phyloP scores from a whole-genome alignment of 83 land plant species.

The Larix sibirica region DNA sequence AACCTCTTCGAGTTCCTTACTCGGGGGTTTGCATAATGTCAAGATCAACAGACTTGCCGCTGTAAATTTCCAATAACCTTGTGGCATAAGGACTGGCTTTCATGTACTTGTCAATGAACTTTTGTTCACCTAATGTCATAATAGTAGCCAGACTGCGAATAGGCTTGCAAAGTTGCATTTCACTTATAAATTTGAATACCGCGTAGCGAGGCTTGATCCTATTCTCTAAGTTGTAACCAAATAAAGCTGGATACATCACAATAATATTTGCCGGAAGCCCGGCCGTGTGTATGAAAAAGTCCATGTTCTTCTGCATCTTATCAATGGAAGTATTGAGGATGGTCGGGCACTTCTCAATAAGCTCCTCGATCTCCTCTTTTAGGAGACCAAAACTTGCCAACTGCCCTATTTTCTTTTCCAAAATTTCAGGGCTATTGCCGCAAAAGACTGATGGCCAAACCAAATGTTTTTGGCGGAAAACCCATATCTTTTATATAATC shows the following conservation, averaged over 20 bases:
- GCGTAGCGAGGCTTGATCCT: neutral
- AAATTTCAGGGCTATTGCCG: neutral
- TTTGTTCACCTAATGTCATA: neutral
- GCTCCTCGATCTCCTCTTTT: neutral
- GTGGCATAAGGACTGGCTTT: no score
- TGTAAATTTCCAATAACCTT: no score
- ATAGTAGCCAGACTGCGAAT: neutral
- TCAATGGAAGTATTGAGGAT: neutral
- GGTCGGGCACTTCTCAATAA: neutral
- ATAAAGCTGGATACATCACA: neutral
- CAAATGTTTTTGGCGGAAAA: neutral
- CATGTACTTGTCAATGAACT: neutral
- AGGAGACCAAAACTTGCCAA: neutral
- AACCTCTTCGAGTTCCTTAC: no score
- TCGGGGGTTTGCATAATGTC: no score
- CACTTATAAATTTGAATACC: neutral
- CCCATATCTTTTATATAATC: neutral
- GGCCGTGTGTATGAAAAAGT: neutral
- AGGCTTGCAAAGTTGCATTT: neutral
- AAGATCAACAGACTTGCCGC: no score
- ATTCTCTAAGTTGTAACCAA: neutral
- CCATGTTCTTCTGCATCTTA: neutral
- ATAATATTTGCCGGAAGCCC: neutral
- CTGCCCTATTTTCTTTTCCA: neutral
- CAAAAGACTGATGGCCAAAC: neutral